phyloP scores from a whole-genome alignment of 2,329 filamentous ascomycete genomes.

The Fusarium abutilonis region DNA sequence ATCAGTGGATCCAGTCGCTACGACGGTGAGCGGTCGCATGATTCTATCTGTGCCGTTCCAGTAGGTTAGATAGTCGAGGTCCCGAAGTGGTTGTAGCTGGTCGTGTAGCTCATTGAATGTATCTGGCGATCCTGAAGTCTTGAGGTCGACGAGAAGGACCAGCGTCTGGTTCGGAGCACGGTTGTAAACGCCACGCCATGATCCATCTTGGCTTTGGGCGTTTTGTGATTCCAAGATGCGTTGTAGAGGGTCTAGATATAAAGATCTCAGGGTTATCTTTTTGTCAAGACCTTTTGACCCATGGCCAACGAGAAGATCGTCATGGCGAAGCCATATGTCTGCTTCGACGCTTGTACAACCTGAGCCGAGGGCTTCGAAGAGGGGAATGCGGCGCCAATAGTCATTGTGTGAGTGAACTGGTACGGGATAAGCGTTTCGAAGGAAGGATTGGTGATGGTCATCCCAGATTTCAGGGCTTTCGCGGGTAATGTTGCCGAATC shows the following conservation, averaged over 20 bases:
- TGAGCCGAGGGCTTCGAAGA: constrained; percentile 21
- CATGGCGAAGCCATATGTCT: constrained; percentile 1
- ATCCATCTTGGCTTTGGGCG: background rate
- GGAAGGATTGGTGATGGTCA: constrained; percentile 15
- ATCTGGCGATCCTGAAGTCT: background rate
- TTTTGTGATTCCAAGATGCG: constrained; percentile 20
- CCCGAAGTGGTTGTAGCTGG: constrained; percentile 9
- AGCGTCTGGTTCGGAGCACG: constrained; percentile 5
- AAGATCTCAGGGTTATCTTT: background rate
- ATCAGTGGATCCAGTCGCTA: constrained; percentile 9
- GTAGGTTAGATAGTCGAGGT: constrained; percentile 12
- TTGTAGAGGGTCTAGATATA: constrained; percentile 14
- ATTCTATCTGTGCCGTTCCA: constrained; percentile 21
- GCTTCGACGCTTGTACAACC: constrained; percentile 23
- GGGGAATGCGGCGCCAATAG: constrained; percentile 16
- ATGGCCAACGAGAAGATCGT: constrained; percentile 7
- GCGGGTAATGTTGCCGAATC: constrained; percentile 9
- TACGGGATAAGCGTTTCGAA: constrained; percentile 8
- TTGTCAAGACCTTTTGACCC: background rate
- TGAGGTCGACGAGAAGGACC: constrained; percentile 16
- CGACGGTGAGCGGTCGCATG: constrained; percentile 8
- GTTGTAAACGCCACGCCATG: constrained; percentile 7
- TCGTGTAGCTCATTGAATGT: background rate
- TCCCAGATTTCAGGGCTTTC: constrained; percentile 24
- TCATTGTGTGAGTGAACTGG: constrained; percentile 24